phyloP scores from a whole-genome alignment of 192 early-diverging fungal species.

The Dissophora globulifera region DNA sequence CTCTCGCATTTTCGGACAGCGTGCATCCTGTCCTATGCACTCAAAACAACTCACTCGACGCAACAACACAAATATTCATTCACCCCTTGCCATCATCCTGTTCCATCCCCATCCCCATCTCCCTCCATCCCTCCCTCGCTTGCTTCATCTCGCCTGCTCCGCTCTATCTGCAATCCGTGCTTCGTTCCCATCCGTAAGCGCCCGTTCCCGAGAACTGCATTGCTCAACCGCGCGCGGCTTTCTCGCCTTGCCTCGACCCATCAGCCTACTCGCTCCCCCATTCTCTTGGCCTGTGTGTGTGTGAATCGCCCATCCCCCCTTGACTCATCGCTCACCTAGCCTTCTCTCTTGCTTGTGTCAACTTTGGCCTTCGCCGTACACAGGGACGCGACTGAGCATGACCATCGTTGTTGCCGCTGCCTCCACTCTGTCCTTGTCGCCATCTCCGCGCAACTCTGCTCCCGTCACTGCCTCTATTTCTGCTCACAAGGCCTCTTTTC shows the following conservation, averaged over 20 bases:
- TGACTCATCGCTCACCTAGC: not conserved
- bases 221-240: too few relatives aligned
- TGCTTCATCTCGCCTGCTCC: not conserved
- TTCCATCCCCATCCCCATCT: not conserved
- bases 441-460: not conserved
- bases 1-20: too few relatives aligned
- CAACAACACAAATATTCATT: too few relatives aligned
- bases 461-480: not conserved
- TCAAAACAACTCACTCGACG: too few relatives aligned
- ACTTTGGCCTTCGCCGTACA: not conserved
- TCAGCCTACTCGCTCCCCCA: too few relatives aligned
- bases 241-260: too few relatives aligned
- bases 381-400: not conserved
- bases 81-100: not conserved
- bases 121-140: not conserved
- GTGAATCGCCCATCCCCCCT: too few relatives aligned
- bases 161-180: too few relatives aligned
- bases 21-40: too few relatives aligned
- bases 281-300: not conserved
- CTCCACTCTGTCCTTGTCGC: not conserved
- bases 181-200: too few relatives aligned
- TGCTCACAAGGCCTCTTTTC: not conserved
- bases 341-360: not conserved
- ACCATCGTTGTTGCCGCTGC: not conserved
- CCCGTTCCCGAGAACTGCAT: too few relatives aligned